Base-by-base conservation (phyloP, 108 stramenopile genomes). In the Nitzschia sp. region DNA sequence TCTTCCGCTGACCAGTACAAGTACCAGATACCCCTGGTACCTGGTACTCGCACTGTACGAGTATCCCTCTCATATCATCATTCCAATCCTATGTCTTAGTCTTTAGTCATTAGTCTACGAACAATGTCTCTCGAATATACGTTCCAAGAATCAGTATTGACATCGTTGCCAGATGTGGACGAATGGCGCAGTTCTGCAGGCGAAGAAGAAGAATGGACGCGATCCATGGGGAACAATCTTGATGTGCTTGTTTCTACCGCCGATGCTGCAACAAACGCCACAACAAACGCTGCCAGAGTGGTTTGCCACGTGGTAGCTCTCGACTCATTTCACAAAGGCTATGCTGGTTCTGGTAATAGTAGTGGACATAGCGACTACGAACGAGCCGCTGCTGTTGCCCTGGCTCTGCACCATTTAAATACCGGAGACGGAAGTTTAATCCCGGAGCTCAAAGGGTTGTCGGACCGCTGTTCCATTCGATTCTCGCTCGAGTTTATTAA, bases 351-450 rank as follows among this genome's bases (percentile, higher is more conserved):
- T 41, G 13, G 9, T 6, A 41, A 41, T 13, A 41, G 38, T 13
- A 6, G 9, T 13, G 38, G 38, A 41, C 38, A 41, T 6, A 41
- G 38, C 13, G 38, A 41, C 38, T 41, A 41, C 13, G 35, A 60
- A 60, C 31, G 21, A 34, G 28, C 63, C 4, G 63, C 63, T 9
- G 46, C 63, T 2, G 46, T 63, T 17, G 63, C 63, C 16, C 6
- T 72, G 63, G 84, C 84, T 1, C 44, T 72, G 16, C 71, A 79
- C 19, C 80, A 85, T 66, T 59, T 85, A 33, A 85, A 85, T 58
- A 69, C 61, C 23, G 80, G 75, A 15, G 62, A 85, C 66, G 77
- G 78, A 15, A 54, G 30, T 26, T 63, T 81, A 13, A 44, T 79
- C 16, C 70, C 75, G 25, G 61, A 79, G 28, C 35, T 85, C 15